phyloP scores from a whole-genome alignment of 495 filamentous ascomycete species.

The Tirmania nivea region DNA sequence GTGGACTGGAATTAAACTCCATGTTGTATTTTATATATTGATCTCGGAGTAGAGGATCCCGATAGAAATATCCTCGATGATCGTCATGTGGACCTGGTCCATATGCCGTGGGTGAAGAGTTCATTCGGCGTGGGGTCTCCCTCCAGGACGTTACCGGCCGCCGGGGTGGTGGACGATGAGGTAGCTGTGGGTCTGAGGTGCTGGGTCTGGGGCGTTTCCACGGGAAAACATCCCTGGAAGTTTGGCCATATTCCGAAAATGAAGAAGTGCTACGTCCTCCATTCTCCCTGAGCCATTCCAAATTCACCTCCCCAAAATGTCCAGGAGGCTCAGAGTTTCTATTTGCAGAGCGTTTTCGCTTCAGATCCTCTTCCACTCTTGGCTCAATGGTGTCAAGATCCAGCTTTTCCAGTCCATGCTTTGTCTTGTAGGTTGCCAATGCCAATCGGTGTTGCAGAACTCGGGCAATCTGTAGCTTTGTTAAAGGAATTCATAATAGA shows the following conservation, averaged over 20 bases:
- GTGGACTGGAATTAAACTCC: conserved; percentile 19
- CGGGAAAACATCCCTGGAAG: conserved; percentile 7
- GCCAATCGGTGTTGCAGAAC: conserved; percentile 80
- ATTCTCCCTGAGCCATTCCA: conserved; percentile 18
- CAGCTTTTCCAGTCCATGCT: conserved; percentile 68
- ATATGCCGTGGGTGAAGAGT: background rate
- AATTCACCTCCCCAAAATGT: conserved; percentile 15
- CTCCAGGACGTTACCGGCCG: conserved; percentile 12
- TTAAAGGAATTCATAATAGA: background rate
- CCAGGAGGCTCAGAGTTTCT: background rate
- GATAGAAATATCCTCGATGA: too few species aligned
- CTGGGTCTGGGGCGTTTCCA: conserved; percentile 14
- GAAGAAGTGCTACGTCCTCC: conserved; percentile 9
- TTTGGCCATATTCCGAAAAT: conserved; percentile 15
- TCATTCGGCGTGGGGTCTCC: conserved; percentile 5
- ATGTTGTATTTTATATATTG: too few species aligned
- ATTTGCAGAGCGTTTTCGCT: conserved; percentile 29
- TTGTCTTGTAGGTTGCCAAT: conserved; percentile 87
- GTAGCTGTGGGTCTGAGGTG: conserved; percentile 7
- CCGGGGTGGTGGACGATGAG: conserved; percentile 15
- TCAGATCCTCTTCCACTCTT: conserved; percentile 48
- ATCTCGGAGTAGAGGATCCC: too few species aligned
- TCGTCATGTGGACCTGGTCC: too few species aligned
- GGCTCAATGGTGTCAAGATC: conserved; percentile 53
- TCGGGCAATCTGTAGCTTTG: conserved; percentile 51